phyloP scores from a whole-genome alignment of 1,284 basidiomycete genomes.

The Xerocomus cyaneibrunnescens region DNA sequence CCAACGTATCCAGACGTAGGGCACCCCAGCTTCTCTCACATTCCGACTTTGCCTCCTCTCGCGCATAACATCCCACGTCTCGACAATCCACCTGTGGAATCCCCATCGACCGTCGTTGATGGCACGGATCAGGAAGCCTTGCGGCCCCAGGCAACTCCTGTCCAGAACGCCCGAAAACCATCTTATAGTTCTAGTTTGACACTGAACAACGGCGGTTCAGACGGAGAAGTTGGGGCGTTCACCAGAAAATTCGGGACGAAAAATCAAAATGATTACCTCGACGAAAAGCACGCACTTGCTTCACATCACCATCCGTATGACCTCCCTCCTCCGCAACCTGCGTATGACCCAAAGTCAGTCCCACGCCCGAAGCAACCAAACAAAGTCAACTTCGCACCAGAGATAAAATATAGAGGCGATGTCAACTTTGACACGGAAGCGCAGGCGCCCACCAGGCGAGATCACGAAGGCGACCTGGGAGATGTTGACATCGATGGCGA shows the following conservation, averaged over 20 bases:
- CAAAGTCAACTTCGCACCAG: conserved; percentile 28
- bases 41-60: conserved; percentile 6
- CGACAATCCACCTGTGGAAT: conserved; percentile 10
- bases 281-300: conserved; percentile 47
- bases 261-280: conserved; percentile 12
- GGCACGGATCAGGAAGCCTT: conserved; percentile 1
- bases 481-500: conserved; percentile 11
- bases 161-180: conserved; percentile 15
- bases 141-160: conserved; percentile 16
- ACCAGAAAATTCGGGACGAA: conserved; percentile 16
- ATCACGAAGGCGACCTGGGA: conserved; percentile 3
- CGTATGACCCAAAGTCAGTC: conserved; percentile 35
- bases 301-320: conserved; percentile 61
- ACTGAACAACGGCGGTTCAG: conserved; percentile 25
- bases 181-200: conserved; percentile 37
- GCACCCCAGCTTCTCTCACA: conserved; percentile 14
- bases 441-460: conserved; percentile 11
- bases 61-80: neutral
- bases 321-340: conserved; percentile 49
- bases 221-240: conserved; percentile 24
- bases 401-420: conserved; percentile 13
- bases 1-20: conserved; percentile 2
- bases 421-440: conserved; percentile 29
- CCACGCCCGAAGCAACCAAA: conserved; percentile 13
- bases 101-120: conserved; percentile 14